Percentiles rank a stretch among this genome's conserved stretches.
Conservation (phyloP, 2,329 filamentous ascomycete genomes). For the Pseudogymnoascus sp. region DNA sequence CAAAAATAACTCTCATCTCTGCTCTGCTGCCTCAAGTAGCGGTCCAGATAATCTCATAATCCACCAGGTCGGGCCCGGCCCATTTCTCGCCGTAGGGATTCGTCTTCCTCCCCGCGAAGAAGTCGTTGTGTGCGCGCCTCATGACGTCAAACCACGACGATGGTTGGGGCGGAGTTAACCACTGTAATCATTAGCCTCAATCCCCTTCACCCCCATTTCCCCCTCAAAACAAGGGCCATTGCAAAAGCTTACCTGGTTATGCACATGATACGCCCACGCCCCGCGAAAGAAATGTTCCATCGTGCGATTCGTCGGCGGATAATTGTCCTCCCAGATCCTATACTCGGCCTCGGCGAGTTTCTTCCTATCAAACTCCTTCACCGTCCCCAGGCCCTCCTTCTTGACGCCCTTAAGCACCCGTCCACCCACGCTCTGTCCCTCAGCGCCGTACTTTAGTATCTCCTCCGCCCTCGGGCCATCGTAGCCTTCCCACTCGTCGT, state of each 20-base stretch:
- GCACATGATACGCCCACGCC: slow-evolving; percentile 49
- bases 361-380: slow-evolving; percentile 20
- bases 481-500: slow-evolving; percentile 46
- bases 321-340: slow-evolving; percentile 40
- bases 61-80: slow-evolving; percentile 38
- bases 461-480: slow-evolving; percentile 35
- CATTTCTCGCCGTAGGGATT: slow-evolving; percentile 48
- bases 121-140: slow-evolving; percentile 45
- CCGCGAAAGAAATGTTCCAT: slow-evolving; percentile 48
- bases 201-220: background rate
- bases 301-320: slow-evolving; percentile 47
- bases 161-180: slow-evolving; percentile 47
- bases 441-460: slow-evolving; percentile 9
- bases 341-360: slow-evolving; percentile 34
- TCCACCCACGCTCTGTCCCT: background rate
- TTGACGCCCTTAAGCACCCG: background rate
- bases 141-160: slow-evolving; percentile 47
- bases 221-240: background rate
- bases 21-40: slow-evolving; percentile 32
- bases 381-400: slow-evolving; percentile 16
- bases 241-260: slow-evolving; percentile 44
- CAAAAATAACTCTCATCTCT: background rate
- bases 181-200: slow-evolving; percentile 30
- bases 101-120: slow-evolving; percentile 39
- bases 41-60: slow-evolving; percentile 44